These are phyloP conservation scores for Sphaceloma murrayae DNA, from an alignment of 2,329 filamentous ascomycete species.

Conservation along the genomic window DNA sequence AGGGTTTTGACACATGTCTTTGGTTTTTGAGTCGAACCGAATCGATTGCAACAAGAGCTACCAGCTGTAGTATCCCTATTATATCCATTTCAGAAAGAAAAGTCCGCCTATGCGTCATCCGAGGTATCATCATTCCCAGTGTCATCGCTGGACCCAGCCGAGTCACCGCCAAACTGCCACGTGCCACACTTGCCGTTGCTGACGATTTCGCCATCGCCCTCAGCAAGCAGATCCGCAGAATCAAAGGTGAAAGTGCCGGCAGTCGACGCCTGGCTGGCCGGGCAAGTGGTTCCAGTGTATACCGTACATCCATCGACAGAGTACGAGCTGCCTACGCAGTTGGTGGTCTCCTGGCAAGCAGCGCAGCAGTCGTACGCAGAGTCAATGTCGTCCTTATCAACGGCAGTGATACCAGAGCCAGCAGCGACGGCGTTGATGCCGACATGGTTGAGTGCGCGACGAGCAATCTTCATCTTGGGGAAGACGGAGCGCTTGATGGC, in stretches of 20 bases:
- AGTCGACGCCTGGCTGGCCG: neutral
- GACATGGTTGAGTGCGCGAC: neutral
- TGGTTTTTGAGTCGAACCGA: too few species aligned
- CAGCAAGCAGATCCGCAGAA: neutral
- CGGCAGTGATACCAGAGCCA: neutral
- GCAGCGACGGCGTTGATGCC: conserved; percentile 9
- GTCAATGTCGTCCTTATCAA: neutral
- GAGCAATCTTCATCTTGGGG: neutral
- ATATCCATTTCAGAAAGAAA: too few species aligned
- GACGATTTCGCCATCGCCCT: conserved; percentile 5
- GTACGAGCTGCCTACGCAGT: conserved; percentile 4
- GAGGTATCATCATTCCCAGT: neutral
- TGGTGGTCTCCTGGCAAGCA: neutral
- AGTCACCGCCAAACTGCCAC: conserved; percentile 1
- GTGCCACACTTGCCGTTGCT: conserved; percentile 13
- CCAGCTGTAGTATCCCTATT: too few species aligned
- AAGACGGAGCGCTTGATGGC: conserved; percentile 3
- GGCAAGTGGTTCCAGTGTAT: conserved; percentile 1
- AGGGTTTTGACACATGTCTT: too few species aligned
- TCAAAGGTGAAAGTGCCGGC: conserved; percentile 6
- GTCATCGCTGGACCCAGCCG: neutral
- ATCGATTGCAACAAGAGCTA: too few species aligned
- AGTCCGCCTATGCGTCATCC: neutral
- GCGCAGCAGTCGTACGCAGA: conserved; percentile 13
- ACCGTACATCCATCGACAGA: neutral